Evolutionary conservation across 2,329 filamentous ascomycete species (phyloP).

Genomic region (Neopestalotiopsis sp.): DNA sequence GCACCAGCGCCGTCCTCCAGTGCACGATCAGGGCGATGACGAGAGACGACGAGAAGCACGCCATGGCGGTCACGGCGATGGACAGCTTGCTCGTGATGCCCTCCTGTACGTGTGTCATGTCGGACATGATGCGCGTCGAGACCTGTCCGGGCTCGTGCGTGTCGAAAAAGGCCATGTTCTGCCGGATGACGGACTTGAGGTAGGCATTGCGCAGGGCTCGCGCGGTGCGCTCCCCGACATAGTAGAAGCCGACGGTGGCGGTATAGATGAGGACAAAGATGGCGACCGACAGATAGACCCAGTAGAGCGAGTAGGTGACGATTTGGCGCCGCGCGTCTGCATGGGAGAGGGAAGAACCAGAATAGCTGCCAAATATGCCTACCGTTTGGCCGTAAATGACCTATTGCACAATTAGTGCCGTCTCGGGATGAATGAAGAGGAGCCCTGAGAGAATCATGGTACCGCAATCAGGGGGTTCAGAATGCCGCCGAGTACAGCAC

Average conservation of each 20-base stretch:
- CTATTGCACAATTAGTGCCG: not conserved
- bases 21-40: slow-evolving; percentile 45
- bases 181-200: slow-evolving; percentile 28
- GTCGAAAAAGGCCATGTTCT: slow-evolving; percentile 36
- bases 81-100: slow-evolving; percentile 28
- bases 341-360: not conserved
- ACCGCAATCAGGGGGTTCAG: slow-evolving; percentile 3
- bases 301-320: slow-evolving; percentile 22
- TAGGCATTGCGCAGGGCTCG: slow-evolving; percentile 27
- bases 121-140: slow-evolving; percentile 27
- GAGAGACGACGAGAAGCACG: slow-evolving; percentile 46
- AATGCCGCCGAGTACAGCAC: slow-evolving; percentile 1
- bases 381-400: slow-evolving; percentile 9
- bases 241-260: slow-evolving; percentile 28
- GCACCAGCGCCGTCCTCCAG: slow-evolving; percentile 51
- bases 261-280: slow-evolving; percentile 26
- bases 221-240: slow-evolving; percentile 28
- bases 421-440: not conserved
- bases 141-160: slow-evolving; percentile 30
- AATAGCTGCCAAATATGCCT: not conserved
- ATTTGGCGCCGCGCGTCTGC: not conserved
- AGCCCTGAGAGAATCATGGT: not conserved
- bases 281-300: slow-evolving; percentile 27
- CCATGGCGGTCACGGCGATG: slow-evolving; percentile 26
- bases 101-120: slow-evolving; percentile 28